Evolutionary conservation across 2,329 filamentous ascomycete species (phyloP).

Genomic region (Fusarium dlaminii): DNA sequence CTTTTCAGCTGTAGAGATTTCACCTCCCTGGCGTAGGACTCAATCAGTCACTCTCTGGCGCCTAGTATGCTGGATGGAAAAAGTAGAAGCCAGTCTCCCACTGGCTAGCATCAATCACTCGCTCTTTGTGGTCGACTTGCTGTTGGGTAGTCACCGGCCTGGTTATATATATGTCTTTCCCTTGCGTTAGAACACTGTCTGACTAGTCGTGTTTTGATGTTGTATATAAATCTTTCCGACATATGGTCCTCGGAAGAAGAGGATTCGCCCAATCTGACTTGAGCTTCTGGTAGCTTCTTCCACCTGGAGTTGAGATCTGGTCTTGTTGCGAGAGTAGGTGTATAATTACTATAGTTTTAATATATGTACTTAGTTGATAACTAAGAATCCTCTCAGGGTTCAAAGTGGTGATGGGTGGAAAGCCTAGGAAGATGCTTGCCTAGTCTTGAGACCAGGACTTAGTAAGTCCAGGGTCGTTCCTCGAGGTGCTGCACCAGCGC

Average conservation of each 20-base stretch:
- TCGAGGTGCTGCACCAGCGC: no score
- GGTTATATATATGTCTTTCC: accelerated
- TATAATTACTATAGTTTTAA: background rate
- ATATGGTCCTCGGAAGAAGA: no score
- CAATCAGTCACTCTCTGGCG: background rate
- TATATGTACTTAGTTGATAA: accelerated
- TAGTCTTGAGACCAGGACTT: background rate
- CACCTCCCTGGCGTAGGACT: background rate
- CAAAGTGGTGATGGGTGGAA: background rate
- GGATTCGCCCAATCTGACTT: background rate
- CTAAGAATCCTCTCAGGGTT: accelerated
- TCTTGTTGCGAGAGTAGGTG: no score
- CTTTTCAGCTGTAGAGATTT: background rate
- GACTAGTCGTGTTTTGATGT: background rate
- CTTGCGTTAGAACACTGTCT: background rate
- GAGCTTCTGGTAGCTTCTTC: background rate
- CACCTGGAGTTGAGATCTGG: background rate
- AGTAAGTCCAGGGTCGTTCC: background rate
- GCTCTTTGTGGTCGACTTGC: background rate
- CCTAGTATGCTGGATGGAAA: background rate
- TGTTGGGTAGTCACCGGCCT: background rate
- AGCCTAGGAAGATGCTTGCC: background rate
- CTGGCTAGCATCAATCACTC: background rate
- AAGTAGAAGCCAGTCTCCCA: background rate
- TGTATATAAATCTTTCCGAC: background rate